Evolutionary conservation across 2,329 filamentous ascomycete species (phyloP).

Genomic region (Metarhizium anisopliae): DNA sequence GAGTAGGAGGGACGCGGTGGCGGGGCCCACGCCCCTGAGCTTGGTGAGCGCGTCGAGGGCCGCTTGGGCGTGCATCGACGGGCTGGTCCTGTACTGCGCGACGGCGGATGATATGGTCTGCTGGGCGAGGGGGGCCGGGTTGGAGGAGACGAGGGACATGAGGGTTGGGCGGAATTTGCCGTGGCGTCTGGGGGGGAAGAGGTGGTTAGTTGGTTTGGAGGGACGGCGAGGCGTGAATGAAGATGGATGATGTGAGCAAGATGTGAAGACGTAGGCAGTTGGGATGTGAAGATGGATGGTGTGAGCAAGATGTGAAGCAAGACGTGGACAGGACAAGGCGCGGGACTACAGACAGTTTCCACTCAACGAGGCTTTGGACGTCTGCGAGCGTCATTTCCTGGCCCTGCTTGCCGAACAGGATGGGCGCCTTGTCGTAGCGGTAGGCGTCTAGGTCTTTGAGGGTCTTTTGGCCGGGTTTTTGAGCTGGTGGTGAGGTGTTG

Average conservation of each 20-base stretch:
- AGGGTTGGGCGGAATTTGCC: slow-evolving; percentile 54
- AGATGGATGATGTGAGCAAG: not conserved
- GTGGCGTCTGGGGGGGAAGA: slow-evolving; percentile 35
- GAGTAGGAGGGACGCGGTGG: slow-evolving; percentile 67
- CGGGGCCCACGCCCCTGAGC: slow-evolving; percentile 69
- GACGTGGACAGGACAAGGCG: not conserved
- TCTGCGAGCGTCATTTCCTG: slow-evolving; percentile 44
- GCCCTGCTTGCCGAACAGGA: slow-evolving; percentile 29
- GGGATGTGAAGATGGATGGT: too few species aligned
- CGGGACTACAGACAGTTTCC: slow-evolving; percentile 54
- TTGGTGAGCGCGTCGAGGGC: slow-evolving; percentile 42
- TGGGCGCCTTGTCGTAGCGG: slow-evolving; percentile 46
- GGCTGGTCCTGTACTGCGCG: slow-evolving; percentile 29
- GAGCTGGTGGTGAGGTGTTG: slow-evolving; percentile 16
- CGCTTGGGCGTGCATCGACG: slow-evolving; percentile 27
- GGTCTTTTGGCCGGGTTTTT: slow-evolving; percentile 38
- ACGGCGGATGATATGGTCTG: slow-evolving; percentile 45
- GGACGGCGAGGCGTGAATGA: not conserved
- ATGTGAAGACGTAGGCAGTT: not conserved
- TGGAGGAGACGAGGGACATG: slow-evolving; percentile 53
- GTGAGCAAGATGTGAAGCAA: not conserved
- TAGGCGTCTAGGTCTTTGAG: slow-evolving; percentile 51
- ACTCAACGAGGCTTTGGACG: slow-evolving; percentile 53
- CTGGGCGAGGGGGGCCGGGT: slow-evolving; percentile 38
- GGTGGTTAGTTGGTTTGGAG: not conserved